Evolutionary conservation across 2,329 filamentous ascomycete species (phyloP).

Genomic region (Aspergillus latus): DNA sequence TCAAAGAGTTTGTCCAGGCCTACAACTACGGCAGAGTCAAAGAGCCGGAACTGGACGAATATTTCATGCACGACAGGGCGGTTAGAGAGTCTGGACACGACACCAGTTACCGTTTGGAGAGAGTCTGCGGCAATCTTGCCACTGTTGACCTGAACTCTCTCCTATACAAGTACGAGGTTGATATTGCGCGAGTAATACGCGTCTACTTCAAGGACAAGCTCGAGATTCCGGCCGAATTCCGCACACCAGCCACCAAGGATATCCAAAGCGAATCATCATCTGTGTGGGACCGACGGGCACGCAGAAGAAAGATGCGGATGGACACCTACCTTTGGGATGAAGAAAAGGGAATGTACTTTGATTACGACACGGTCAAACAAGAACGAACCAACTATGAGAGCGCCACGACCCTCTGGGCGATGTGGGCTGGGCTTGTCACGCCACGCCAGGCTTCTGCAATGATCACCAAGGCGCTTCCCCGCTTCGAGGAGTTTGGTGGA

Average conservation of each 20-base stretch:
- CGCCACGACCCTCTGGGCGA: constrained; percentile 93
- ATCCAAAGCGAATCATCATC: constrained; percentile 78
- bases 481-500: constrained; percentile 84
- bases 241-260: constrained; percentile 62
- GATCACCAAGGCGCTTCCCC: constrained; percentile 77
- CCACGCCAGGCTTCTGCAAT: constrained; percentile 83
- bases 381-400: constrained; percentile 82
- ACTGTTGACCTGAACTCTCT: constrained; percentile 94
- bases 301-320: constrained; percentile 77
- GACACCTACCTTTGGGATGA: constrained; percentile 95
- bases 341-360: constrained; percentile 92
- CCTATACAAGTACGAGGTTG: constrained; percentile 94
- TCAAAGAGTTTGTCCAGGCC: constrained; percentile 79
- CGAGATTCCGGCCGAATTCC: constrained; percentile 79
- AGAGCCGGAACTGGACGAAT: constrained; percentile 89
- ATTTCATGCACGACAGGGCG: constrained; percentile 93
- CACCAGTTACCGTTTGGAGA: constrained; percentile 90
- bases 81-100: constrained; percentile 97
- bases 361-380: constrained; percentile 85
- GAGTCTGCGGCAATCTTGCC: constrained; percentile 80
- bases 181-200: constrained; percentile 85
- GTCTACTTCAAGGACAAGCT: constrained; percentile 80
- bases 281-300: constrained; percentile 85
- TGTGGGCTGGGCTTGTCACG: constrained; percentile 89
- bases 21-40: constrained; percentile 77